Evolutionary conservation across 2,329 filamentous ascomycete species (phyloP).

Genomic region (Ophiostoma quercus): DNA sequence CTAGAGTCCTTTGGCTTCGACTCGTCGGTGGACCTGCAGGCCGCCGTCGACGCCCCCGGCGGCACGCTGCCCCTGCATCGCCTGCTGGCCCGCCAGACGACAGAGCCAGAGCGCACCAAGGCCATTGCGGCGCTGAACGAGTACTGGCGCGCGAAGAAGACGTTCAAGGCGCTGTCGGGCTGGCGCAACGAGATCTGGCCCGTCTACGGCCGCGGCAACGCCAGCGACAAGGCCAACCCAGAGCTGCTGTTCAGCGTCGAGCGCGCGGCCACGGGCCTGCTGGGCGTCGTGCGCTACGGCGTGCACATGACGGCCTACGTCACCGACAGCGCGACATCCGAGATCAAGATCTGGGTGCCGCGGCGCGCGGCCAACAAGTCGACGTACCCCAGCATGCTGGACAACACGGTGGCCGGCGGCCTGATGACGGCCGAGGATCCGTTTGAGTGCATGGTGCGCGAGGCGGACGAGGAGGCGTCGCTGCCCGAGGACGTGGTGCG

Average conservation of each 20-base stretch:
- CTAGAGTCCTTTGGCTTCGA: constrained; percentile 56
- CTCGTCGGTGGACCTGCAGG: constrained; percentile 32
- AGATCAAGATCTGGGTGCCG: constrained; percentile 73
- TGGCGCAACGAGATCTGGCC: constrained; percentile 81
- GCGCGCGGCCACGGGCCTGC: constrained; percentile 65
- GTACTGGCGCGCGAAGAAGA: constrained; percentile 63
- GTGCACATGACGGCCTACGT: constrained; percentile 77
- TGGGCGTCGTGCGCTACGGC: constrained; percentile 73
- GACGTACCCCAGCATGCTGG: constrained; percentile 86
- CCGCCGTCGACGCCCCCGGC: constrained; percentile 30
- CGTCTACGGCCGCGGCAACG: constrained; percentile 59
- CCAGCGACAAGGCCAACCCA: constrained; percentile 39
- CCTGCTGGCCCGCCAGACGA: constrained; percentile 51
- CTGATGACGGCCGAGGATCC: constrained; percentile 75
- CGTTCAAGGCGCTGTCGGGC: constrained; percentile 68
- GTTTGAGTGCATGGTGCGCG: constrained; percentile 76
- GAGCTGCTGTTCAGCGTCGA: constrained; percentile 69
- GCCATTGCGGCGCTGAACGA: constrained; percentile 52
- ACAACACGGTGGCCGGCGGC: constrained; percentile 86
- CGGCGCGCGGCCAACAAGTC: constrained; percentile 70
- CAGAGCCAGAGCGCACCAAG: constrained; percentile 58
- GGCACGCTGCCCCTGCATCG: constrained; percentile 61
- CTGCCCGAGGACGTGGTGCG: constrained; percentile 66
- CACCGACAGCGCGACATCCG: constrained; percentile 37
- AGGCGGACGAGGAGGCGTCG: constrained; percentile 84